Evolutionary conservation across 2,329 filamentous ascomycete species (phyloP).

Genomic region (Fusarium tanahbumbuense): DNA sequence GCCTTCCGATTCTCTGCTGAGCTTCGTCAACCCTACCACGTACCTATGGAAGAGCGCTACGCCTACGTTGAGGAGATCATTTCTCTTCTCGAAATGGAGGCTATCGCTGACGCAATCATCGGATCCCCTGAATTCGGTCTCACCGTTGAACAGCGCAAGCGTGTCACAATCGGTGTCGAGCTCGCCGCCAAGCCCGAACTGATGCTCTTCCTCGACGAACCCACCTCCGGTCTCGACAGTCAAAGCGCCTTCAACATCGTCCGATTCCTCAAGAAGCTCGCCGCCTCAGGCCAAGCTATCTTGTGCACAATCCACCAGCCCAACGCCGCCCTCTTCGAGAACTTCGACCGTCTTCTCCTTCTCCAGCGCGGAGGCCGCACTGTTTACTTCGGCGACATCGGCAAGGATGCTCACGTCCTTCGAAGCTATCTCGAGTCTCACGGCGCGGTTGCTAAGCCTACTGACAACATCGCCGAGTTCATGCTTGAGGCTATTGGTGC

Average conservation of each 20-base stretch:
- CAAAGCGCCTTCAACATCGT: conserved; percentile 81
- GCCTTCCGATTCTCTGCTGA: conserved; percentile 72
- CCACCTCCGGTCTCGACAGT: conserved; percentile 74
- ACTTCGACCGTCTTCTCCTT: conserved; percentile 85
- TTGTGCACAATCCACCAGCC: conserved; percentile 94
- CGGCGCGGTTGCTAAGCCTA: conserved; percentile 68
- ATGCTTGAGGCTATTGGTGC: conserved; percentile 89
- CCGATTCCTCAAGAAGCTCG: conserved; percentile 80
- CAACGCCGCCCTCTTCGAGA: conserved; percentile 85
- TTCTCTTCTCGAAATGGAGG: conserved; percentile 67
- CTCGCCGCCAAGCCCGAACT: conserved; percentile 84
- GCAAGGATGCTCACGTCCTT: conserved; percentile 77
- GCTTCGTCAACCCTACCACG: conserved; percentile 67
- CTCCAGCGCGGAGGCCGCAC: conserved; percentile 82
- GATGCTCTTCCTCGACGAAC: conserved; percentile 82
- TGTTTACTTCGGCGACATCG: conserved; percentile 89
- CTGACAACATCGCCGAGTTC: conserved; percentile 76
- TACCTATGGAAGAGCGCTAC: conserved; percentile 66
- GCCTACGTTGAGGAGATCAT: conserved; percentile 72
- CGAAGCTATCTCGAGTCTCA: conserved; percentile 70
- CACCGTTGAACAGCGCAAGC: conserved; percentile 74
- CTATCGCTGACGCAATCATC: conserved; percentile 69
- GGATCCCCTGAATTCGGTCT: conserved; percentile 74
- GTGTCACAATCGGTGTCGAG: conserved; percentile 92
- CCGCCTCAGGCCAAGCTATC: conserved; percentile 85